phyloP scores from a whole-genome alignment of 2,329 filamentous ascomycete species.

The Scortechinia acanthostroma region DNA sequence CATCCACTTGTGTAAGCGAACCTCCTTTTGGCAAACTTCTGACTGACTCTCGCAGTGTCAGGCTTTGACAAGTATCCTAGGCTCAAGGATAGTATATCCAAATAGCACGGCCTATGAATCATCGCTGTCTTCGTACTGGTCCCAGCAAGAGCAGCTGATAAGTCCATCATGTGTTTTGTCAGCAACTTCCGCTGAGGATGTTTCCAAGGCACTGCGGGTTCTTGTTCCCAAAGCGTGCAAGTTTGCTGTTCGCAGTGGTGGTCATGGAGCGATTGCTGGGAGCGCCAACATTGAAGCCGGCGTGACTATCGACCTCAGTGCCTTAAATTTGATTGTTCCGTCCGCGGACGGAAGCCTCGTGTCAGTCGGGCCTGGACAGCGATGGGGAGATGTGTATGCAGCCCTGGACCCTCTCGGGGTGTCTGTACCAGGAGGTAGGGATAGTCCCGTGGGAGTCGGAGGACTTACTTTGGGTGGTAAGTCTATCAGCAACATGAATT shows the following conservation, averaged over 20 bases:
- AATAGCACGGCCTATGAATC: too few relatives aligned
- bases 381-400: constrained; percentile 27
- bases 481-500: not conserved
- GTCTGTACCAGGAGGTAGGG: constrained; percentile 25
- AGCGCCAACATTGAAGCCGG: constrained; percentile 28
- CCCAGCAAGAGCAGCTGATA: not conserved
- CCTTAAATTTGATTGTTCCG: constrained; percentile 12
- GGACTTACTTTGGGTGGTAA: constrained; percentile 21
- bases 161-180: not conserved
- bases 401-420: constrained; percentile 17
- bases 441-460: constrained; percentile 24
- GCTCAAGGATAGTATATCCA: too few relatives aligned
- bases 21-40: too few relatives aligned
- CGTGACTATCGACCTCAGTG: constrained; percentile 29
- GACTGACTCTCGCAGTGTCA: too few relatives aligned
- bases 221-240: constrained; percentile 1
- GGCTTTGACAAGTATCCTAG: too few relatives aligned
- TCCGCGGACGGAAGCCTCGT: constrained; percentile 14
- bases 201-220: not conserved
- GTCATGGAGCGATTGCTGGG: constrained; percentile 27
- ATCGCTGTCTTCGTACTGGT: not conserved
- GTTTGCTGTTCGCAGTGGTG: constrained; percentile 33
- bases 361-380: constrained; percentile 22
- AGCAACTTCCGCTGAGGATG: constrained; percentile 3
- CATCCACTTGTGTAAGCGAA: too few relatives aligned